A percentile compares a stretch with the other conserved stretches of the same genome.
Conservation (phyloP, 164 flowering plant genomes). For the Chimonanthus praecox region DNA sequence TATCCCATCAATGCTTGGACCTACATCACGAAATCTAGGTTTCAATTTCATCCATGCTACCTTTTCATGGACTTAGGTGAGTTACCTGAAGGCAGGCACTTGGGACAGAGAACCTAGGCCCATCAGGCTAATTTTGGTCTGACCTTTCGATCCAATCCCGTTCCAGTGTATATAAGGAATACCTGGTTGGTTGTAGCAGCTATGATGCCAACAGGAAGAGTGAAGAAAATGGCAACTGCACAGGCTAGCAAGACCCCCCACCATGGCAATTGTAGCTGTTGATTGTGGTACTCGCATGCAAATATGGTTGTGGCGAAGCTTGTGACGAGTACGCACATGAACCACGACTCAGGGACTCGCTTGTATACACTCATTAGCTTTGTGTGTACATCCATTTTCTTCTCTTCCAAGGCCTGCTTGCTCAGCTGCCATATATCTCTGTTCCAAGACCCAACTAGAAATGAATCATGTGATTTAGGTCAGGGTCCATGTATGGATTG, state of each 20-base stretch:
- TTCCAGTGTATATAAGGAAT: neutral
- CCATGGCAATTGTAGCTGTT: constrained; percentile 80
- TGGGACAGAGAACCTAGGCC: no score
- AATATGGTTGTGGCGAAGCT: constrained; percentile 56
- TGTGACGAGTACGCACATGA: constrained; percentile 42
- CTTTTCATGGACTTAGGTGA: no score
- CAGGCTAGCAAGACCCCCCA: constrained; percentile 82
- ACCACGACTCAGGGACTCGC: constrained; percentile 89
- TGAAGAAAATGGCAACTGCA: constrained; percentile 62
- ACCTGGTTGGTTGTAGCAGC: constrained; percentile 89
- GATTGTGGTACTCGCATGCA: constrained; percentile 60
- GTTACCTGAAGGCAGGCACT: no score
- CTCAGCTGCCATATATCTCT: constrained; percentile 77
- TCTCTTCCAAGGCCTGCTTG: constrained; percentile 47
- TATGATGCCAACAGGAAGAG: constrained; percentile 82
- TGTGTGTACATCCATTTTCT: constrained; percentile 66
- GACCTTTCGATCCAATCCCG: no score
- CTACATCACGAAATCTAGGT: no score
- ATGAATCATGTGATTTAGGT: no score
- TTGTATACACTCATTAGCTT: constrained; percentile 65
- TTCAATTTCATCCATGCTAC: no score
- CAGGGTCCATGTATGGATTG: no score
- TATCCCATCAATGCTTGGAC: no score
- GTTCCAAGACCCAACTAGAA: neutral
- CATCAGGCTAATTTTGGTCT: no score